These are phyloP conservation scores for Trichothecium roseum DNA, from an alignment of 2,329 filamentous ascomycete species.

Conservation along the genomic window DNA sequence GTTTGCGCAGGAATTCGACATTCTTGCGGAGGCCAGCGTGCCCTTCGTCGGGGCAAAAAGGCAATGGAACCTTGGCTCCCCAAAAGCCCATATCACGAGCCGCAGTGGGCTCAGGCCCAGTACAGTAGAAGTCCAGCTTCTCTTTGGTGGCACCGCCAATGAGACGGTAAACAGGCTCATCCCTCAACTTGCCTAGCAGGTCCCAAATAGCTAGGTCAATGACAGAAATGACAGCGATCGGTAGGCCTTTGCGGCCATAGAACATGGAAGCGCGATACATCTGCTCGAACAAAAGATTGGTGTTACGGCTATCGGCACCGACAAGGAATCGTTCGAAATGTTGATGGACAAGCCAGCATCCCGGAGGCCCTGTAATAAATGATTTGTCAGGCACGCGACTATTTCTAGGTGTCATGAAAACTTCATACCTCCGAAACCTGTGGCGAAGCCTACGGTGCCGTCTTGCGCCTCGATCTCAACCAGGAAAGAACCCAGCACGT, in stretches of 20 bases:
- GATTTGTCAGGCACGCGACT: not conserved
- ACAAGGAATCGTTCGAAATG: slow-evolving; percentile 90
- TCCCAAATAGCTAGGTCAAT: slow-evolving; percentile 93
- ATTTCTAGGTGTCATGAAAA: not conserved
- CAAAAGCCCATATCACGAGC: slow-evolving; percentile 83
- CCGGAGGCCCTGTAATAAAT: slow-evolving; percentile 55
- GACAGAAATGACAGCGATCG: slow-evolving; percentile 84
- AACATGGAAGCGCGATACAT: slow-evolving; percentile 97
- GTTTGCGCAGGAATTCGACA: slow-evolving; percentile 75
- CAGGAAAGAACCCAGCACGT: slow-evolving; percentile 85
- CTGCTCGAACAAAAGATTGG: slow-evolving; percentile 86
- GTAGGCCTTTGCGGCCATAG: slow-evolving; percentile 87
- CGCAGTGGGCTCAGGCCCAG: slow-evolving; percentile 70
- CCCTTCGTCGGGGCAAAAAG: slow-evolving; percentile 83
- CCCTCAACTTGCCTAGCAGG: slow-evolving; percentile 78
- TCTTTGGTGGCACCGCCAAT: slow-evolving; percentile 85
- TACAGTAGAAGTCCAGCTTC: slow-evolving; percentile 87
- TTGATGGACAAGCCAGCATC: slow-evolving; percentile 87
- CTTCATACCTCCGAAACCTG: slow-evolving; percentile 67
- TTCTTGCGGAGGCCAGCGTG: slow-evolving; percentile 77
- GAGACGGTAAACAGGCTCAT: slow-evolving; percentile 88
- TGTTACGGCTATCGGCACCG: slow-evolving; percentile 80
- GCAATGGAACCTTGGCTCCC: slow-evolving; percentile 82
- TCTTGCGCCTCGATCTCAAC: slow-evolving; percentile 82
- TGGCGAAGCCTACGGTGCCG: slow-evolving; percentile 89